Base-by-base conservation (phyloP, 257 asterid genomes). In the Lantana camara region DNA sequence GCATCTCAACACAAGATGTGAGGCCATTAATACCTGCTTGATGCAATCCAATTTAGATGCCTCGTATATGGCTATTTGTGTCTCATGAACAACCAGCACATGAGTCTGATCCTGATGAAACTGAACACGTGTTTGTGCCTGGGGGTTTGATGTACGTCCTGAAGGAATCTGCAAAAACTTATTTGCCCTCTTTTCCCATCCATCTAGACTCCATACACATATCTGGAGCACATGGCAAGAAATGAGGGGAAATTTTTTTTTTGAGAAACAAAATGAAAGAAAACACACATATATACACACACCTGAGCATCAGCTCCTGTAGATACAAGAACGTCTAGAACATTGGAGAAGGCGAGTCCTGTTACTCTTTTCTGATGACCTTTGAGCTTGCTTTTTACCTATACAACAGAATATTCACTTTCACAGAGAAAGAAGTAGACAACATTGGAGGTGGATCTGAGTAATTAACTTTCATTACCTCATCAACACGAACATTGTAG, bases 231-330 rank as follows among this genome's bases (percentile, higher is more conserved):
- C 56, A 29, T 44, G 61, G 47, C 37, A 57, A 32, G 48, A 55
- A 49, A 12, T 60, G 50, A 70, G 50, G 51, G 10, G 64, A 57
- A 66, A 38, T 46, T 9, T 35, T 47, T 50, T 41, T 14, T 54
- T n/a, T n/a, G n/a, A n/a, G 44, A 6, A 41, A 57, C 8, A 67
- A 23, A 22, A 29, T 27, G 45, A 7, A 27, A 5, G 32, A 67
- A 22, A 17, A 51, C 52, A 35, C 64, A 41, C 52, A 35, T 55
- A 41, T 24, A 45, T 12, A 13, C 10, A 61, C 42, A 17, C 68
- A 86, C 96, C 93, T 89, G 88, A 63, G 82, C 85, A 73, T 89
- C 95, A 47, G 88, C 87, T 55, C 89, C 84, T 4, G 90, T 73
- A 24, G 96, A 89, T 32, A 82, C 90, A 24, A 89, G 85, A 46